Percentiles rank a stretch among this genome's conserved stretches.
phyloP scores from a whole-genome alignment of 2,329 filamentous ascomycete genomes.

The Alternaria arbusti region DNA sequence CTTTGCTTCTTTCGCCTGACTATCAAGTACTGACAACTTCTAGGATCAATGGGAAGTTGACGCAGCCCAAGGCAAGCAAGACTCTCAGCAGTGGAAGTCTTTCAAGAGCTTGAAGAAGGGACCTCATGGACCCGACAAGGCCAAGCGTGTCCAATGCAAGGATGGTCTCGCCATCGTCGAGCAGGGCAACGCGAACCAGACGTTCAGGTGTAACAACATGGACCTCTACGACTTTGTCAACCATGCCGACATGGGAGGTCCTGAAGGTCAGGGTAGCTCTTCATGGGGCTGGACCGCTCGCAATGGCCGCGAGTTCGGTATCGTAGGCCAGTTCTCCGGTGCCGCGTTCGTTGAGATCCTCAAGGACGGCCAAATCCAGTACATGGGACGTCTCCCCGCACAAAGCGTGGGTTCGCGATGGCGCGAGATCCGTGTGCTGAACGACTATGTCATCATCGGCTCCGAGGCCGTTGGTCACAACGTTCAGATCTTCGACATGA shows the following conservation, averaged over 20 bases:
- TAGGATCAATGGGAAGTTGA: slow-evolving; percentile 33
- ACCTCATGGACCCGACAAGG: slow-evolving; percentile 6
- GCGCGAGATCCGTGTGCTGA: slow-evolving; percentile 58
- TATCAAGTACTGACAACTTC: not conserved
- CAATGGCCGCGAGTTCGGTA: slow-evolving; percentile 61
- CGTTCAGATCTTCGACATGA: slow-evolving; percentile 60
- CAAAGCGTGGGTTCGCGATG: slow-evolving; percentile 55
- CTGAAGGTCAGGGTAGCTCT: slow-evolving; percentile 48
- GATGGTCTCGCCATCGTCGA: slow-evolving; percentile 31
- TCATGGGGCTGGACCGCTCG: slow-evolving; percentile 62
- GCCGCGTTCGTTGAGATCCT: slow-evolving; percentile 61
- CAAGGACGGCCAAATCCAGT: slow-evolving; percentile 56
- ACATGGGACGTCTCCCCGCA: slow-evolving; percentile 58
- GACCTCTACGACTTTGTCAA: slow-evolving; percentile 64
- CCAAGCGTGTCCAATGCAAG: slow-evolving; percentile 26
- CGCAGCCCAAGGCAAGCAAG: slow-evolving; percentile 24
- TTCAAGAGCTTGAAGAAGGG: slow-evolving; percentile 29
- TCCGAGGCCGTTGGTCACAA: slow-evolving; percentile 57
- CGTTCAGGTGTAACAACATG: slow-evolving; percentile 45
- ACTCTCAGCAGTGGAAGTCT: slow-evolving; percentile 25
- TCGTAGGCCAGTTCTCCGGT: slow-evolving; percentile 61
- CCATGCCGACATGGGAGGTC: slow-evolving; percentile 60
- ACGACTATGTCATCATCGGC: slow-evolving; percentile 53
- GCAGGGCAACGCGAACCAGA: slow-evolving; percentile 30
- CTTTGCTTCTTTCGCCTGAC: not conserved